Evolutionary conservation across 2,329 filamentous ascomycete genomes (phyloP).

Genomic region (Alternaria hordeiaustralica): DNA sequence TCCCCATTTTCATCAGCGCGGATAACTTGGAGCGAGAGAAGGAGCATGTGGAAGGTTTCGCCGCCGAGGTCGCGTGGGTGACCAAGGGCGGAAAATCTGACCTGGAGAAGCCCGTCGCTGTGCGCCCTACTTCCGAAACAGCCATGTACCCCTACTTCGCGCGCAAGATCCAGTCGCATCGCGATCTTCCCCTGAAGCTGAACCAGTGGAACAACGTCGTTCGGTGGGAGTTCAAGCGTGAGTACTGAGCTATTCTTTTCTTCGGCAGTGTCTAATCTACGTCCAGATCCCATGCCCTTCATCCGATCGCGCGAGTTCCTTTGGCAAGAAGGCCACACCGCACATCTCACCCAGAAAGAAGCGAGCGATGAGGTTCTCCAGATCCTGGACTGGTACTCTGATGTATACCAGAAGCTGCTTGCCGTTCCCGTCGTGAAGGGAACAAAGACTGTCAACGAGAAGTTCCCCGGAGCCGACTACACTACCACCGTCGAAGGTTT

Average conservation of each 20-base stretch:
- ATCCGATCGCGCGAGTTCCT: slow-evolving; percentile 88
- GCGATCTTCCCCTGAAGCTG: slow-evolving; percentile 89
- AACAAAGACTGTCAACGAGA: slow-evolving; percentile 95
- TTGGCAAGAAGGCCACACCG: slow-evolving; percentile 97
- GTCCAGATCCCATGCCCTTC: slow-evolving; percentile 69
- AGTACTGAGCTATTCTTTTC: neutral
- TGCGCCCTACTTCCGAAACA: slow-evolving; percentile 73
- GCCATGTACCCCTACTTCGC: slow-evolving; percentile 97
- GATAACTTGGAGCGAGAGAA: slow-evolving; percentile 89
- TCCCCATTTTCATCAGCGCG: slow-evolving; percentile 84
- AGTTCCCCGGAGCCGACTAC: slow-evolving; percentile 95
- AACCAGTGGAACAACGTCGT: slow-evolving; percentile 99
- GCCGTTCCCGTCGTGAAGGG: slow-evolving; percentile 95
- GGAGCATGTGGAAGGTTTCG: slow-evolving; percentile 97
- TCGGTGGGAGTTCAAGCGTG: slow-evolving; percentile 92
- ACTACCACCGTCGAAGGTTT: slow-evolving; percentile 97
- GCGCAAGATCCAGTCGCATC: slow-evolving; percentile 96
- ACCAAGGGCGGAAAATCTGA: slow-evolving; percentile 91
- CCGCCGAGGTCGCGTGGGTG: slow-evolving; percentile 88
- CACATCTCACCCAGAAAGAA: slow-evolving; percentile 82
- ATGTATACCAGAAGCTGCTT: slow-evolving; percentile 90
- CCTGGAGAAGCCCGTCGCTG: slow-evolving; percentile 79
- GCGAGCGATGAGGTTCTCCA: slow-evolving; percentile 87
- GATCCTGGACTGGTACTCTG: slow-evolving; percentile 91
- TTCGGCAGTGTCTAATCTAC: neutral